A percentile compares a stretch with the other conserved stretches of the same genome.
Evolutionary conservation across 805 yeast genomes (phyloP).

Genomic region (Myxozyma udenii): DNA sequence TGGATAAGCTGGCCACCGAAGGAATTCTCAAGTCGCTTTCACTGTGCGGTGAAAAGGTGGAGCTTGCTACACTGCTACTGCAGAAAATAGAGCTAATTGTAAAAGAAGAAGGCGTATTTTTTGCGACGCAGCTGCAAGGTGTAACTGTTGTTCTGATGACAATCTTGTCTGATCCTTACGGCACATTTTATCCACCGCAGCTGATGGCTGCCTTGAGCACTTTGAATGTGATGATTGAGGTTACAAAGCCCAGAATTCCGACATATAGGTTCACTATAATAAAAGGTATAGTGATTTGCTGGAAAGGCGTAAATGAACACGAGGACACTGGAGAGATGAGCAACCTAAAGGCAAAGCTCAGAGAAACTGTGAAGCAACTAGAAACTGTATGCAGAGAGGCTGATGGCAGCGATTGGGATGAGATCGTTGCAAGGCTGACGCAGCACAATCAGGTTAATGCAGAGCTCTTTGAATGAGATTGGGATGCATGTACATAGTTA

Average conservation of each 20-base stretch:
- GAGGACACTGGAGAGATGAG: conserved; percentile 1
- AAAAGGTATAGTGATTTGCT: conserved; percentile 21
- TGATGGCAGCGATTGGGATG: background rate
- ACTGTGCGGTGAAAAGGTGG: conserved; percentile 21
- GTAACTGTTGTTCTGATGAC: conserved; percentile 7
- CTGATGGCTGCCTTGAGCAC: conserved; percentile 9
- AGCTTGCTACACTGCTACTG: conserved; percentile 12
- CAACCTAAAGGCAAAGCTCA: background rate
- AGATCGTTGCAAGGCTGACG: background rate
- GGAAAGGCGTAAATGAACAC: conserved; percentile 10
- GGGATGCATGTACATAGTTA: too few species aligned
- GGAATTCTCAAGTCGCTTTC: conserved; percentile 17
- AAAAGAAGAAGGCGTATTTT: conserved; percentile 9
- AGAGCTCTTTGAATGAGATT: too few species aligned
- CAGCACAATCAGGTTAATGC: background rate
- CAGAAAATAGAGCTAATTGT: conserved; percentile 9
- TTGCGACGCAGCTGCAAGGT: conserved; percentile 14
- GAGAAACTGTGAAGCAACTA: background rate
- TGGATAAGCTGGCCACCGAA: conserved; percentile 6
- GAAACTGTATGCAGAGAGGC: background rate
- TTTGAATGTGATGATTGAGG: conserved; percentile 2
- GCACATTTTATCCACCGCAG: conserved; percentile 20
- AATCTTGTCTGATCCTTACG: conserved; percentile 24
- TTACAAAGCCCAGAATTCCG: conserved; percentile 6
- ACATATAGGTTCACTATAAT: conserved; percentile 12